Evolutionary conservation across 1,284 basidiomycete genomes (phyloP).

Genomic region (Sanghuangporus sanghuang): DNA sequence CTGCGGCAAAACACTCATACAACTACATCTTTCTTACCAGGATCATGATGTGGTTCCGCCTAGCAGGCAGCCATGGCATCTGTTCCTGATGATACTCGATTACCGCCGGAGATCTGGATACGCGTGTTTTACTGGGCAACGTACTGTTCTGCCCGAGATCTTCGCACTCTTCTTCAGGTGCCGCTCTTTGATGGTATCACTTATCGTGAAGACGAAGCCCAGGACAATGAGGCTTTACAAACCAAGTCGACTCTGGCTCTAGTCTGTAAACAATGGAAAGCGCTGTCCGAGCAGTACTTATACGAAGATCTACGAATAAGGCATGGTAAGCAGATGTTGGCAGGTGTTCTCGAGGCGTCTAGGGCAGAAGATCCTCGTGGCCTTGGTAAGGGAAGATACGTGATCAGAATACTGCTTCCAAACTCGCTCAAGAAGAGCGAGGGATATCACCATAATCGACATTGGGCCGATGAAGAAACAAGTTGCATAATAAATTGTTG

Average conservation of each 20-base stretch:
- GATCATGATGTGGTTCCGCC: neutral
- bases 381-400: neutral
- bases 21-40: neutral
- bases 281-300: slow-evolving; percentile 1
- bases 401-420: neutral
- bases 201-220: neutral
- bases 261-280: slow-evolving; percentile 2
- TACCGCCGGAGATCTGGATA: slow-evolving; percentile 7
- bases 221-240: neutral
- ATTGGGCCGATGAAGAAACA: slow-evolving; percentile 1
- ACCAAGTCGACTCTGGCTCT: slow-evolving; percentile 1
- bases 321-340: neutral
- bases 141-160: neutral
- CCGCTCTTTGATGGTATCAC: slow-evolving; percentile 5
- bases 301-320: slow-evolving; percentile 13
- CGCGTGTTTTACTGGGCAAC: slow-evolving; percentile 13
- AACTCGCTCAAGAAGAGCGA: neutral
- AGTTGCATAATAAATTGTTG: slow-evolving; percentile 7
- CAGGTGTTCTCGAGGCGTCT: neutral
- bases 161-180: neutral
- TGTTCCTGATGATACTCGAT: neutral
- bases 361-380: neutral
- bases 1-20: neutral
- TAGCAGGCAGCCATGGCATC: neutral
- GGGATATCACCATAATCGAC: neutral